Base-by-base conservation (phyloP, 495 filamentous ascomycete genomes). In the Aspergillus haitiensis region DNA sequence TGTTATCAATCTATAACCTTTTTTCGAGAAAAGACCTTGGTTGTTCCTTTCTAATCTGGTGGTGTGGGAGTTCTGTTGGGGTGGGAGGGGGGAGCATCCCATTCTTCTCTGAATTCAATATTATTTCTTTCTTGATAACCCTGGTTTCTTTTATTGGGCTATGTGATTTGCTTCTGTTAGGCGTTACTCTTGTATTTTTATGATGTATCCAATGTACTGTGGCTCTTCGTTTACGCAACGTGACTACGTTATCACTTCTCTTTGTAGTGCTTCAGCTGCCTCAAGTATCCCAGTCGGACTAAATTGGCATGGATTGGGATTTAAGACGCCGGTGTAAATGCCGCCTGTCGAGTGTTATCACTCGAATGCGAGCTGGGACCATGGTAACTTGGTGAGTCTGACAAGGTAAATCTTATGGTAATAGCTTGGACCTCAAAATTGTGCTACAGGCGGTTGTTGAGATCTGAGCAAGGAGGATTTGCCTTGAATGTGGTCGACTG, bases 101-200 rank as follows among this genome's bases (percentile, higher is more conserved):
- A 6, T 47, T 21, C 44, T 47, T n/a, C 16, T 47, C 9, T 9
- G 44, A 21, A 21, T 47, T 47, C 27, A 27, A 27, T 16, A 47
- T n/a, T 47, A 16, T 18, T 47, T 46, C 12, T 47, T 47, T 47
- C 16, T 6, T 47, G 27, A 6, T 21, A 15, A 47, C n/a, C 15
- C 44, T 47, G 15, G 44, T 47, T 15, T 47, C n/a, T 16, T 21
- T 21, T 0, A 16, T 47, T 47, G n/a, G 21, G 3, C 44, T 21
- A 8, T 47, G 27, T 47, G 15, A 47, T 16, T 47, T 47, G 44
- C 21, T 21, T 40, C 15, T 47, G 27, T 2, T 15, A 47, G 13
- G 44, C 15, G 44, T 47, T 47, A 47, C 16, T 18, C 44, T 8
- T 47, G 44, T 47, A 47, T 18, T 47, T 47, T 47, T 47, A 47